These are phyloP conservation scores for Lichtheimia hyalospora DNA, from an alignment of 371 early-diverging fungal species.

Conservation along the genomic window DNA sequence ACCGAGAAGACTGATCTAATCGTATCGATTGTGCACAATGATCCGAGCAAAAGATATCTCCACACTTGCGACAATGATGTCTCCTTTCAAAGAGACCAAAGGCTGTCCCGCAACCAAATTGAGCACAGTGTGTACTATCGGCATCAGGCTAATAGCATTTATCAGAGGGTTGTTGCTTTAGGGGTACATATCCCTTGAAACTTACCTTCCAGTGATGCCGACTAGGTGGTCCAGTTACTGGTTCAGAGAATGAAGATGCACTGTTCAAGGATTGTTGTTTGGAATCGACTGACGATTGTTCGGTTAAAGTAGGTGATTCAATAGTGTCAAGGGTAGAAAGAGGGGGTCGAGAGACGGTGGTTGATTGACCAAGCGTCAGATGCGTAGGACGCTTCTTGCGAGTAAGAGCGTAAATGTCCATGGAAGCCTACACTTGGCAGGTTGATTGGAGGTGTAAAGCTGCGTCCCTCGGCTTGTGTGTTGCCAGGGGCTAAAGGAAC, in stretches of 20 bases:
- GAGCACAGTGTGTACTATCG: slow-evolving; percentile 32
- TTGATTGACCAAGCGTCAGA: slow-evolving; percentile 46
- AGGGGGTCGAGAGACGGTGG: slow-evolving; percentile 4
- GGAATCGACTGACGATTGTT: slow-evolving; percentile 15
- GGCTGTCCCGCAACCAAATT: slow-evolving; percentile 24
- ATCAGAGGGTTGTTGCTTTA: no score
- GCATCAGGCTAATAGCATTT: slow-evolving; percentile 32
- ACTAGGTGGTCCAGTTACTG: slow-evolving; percentile 42
- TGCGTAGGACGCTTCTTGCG: slow-evolving; percentile 61
- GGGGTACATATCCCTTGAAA: neutral
- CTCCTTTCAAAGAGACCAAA: slow-evolving; percentile 52
- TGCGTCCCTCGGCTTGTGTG: no score
- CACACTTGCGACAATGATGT: slow-evolving; percentile 55
- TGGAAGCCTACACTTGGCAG: slow-evolving; percentile 11
- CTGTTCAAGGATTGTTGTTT: slow-evolving; percentile 12
- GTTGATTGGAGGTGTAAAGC: no score
- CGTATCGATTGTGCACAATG: slow-evolving; percentile 53
- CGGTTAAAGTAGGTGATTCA: slow-evolving; percentile 20
- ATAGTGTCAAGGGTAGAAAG: slow-evolving; percentile 14
- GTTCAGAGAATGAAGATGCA: slow-evolving; percentile 13
- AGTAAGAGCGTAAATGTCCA: slow-evolving; percentile 64
- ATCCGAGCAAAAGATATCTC: slow-evolving; percentile 45
- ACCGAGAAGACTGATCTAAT: slow-evolving; percentile 40
- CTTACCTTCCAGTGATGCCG: slow-evolving; percentile 52
- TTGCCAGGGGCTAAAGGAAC: no score